Evolutionary conservation across 352 stramenopile genomes (phyloP), one percentile per base, ranked within the genome.

Genomic region (Vaucheria bursata): DNA sequence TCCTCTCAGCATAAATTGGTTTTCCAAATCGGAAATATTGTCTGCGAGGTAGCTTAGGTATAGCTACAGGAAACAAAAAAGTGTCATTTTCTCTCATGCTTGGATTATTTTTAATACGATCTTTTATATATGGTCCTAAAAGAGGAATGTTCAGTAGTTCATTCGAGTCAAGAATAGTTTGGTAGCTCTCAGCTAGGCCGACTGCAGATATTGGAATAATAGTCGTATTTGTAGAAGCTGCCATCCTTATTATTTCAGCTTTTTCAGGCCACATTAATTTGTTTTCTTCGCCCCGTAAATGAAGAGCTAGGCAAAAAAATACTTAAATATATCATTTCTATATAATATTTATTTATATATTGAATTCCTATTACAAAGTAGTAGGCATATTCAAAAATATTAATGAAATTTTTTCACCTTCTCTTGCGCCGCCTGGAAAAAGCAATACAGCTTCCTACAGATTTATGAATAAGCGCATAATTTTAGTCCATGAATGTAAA

Each of bases 221-320:
- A 34, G 37, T 68, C 2, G 53, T 34, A 34, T 68, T 68, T 31
- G 53, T 7, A 8, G 53, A 2, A 2, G 37, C 53, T 7, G 53
- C 53, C 53, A 68, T 68, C 2, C 53, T 2, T 31, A 68, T 68
- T 2, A 7, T 34, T 7, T 68, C 53, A 7, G 31, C 37, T 34
- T 68, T 68, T 31, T 68, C 53, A 7, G 53, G 53, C 53, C 53
- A 68, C 6, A 68, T 37, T 31, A 68, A 34, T 7, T 68, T 31
- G 53, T 68, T 68, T 7, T 68, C 53, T 7, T 68, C 53, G 8
- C 53, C 53, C 7, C 53, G 53, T 34, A 2, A 34, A 7, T 68
- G 53, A 34, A 37, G 37, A 37, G 53, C 53, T 68, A n/a, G n/a
- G n/a, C n/a, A n/a, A n/a, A n/a, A n/a, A n/a, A n/a, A n/a, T n/a